Base-by-base conservation (phyloP, 306 rosid species). In the Crotalaria pallida region DNA sequence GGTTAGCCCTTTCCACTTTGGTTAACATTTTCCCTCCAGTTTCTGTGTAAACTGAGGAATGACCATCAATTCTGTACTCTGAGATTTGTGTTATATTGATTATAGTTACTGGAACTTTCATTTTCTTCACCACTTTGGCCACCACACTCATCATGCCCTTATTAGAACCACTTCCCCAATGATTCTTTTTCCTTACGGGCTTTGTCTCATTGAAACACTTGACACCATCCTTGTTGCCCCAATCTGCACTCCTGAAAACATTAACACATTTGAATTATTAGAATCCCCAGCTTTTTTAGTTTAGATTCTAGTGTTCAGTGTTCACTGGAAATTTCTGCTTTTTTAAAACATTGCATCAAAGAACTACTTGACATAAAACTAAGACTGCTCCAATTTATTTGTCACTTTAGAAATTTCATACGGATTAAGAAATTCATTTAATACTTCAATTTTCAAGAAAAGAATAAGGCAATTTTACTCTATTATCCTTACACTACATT, bases 141-240 rank as follows among this genome's bases (percentile, higher is more conserved):
- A 91, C 96, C 47, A 84, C 95, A 4, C 89, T 82, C 99, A 94
- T 91, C 33, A 91, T 81, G 3, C 66, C 58, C 81, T 83, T 90
- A 24, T 94, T 91, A 0, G 99, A 80, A 3, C 99, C 99, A 15
- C 80, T 94, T 58, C 99, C 97, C 97, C 99, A 88, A 17, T 87
- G 83, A 11, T 83, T 89, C 78, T 64, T 90, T 52, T 77, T 90
- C 80, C 13, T 75, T 2, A 88, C 88, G 5, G 97, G 98, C 69
- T 40, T 79, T 69, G 86, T 82, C 36, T 82, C 86, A n/a, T 82
- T 82, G 80, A 78, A 82, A 26, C 86, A 82, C 44, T 82, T 82
- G 0, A 51, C 12, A 40, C 86, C 86, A 48, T 82, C 56, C 38
- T 40, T 82, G 71, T 69, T 27, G 9, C 86, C 86, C 86, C 86